Evolutionary conservation across 495 filamentous ascomycete genomes (phyloP).

Genomic region (Bryoglossum gracile): DNA sequence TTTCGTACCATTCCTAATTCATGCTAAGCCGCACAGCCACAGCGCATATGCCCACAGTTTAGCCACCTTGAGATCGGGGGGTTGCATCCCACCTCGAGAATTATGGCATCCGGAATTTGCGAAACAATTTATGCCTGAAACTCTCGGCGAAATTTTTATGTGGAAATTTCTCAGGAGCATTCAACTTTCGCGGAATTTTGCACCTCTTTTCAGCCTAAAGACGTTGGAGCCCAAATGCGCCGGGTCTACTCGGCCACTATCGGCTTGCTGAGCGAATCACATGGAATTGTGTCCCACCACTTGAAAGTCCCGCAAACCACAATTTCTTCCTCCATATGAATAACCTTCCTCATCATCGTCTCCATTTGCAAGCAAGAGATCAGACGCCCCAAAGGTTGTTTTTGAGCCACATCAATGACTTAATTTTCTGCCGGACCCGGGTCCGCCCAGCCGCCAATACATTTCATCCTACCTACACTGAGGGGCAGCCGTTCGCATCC

Average conservation of each 20-base stretch:
- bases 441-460: constrained; percentile 4
- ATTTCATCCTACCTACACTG: constrained; percentile 2
- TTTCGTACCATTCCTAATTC: no score
- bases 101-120: not conserved
- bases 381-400: constrained; percentile 6
- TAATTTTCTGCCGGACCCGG: not conserved
- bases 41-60: no score
- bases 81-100: no score
- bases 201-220: not conserved
- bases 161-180: not conserved
- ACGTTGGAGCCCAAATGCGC: not conserved
- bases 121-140: not conserved
- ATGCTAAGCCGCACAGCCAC: no score
- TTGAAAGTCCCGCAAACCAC: constrained; percentile 7
- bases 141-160: not conserved
- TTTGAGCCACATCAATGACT: constrained; percentile 4
- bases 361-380: constrained; percentile 8
- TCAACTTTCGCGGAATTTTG: not conserved
- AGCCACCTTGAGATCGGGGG: no score
- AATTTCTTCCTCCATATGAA: constrained; percentile 8
- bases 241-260: not conserved
- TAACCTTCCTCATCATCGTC: constrained; percentile 7
- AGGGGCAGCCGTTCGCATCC: constrained; percentile 7
- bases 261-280: not conserved
- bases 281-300: not conserved